Conservation (phyloP, 208 protist species). For the Trypanosoma lewisi region DNA sequence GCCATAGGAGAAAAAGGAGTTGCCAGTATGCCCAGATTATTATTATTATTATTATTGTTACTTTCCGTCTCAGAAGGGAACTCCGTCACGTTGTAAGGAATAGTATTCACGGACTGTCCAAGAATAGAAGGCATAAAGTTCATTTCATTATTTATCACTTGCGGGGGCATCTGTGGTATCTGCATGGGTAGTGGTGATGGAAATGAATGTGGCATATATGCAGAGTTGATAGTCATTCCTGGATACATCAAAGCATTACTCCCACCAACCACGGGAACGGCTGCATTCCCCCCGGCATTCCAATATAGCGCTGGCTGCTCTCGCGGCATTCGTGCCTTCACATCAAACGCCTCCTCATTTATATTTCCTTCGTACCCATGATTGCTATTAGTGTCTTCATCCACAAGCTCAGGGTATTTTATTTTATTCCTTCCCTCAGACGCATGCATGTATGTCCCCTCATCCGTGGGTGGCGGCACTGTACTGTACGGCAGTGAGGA, state of each 20-base stretch:
- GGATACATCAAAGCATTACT: conserved; percentile 19
- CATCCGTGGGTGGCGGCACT: not conserved
- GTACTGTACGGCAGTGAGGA: not conserved
- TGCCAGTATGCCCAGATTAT: conserved; percentile 1
- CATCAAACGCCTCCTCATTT: not conserved
- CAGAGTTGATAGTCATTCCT: conserved; percentile 1
- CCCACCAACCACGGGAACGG: conserved; percentile 2
- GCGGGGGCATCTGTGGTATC: conserved; percentile 1
- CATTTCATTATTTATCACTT: not conserved
- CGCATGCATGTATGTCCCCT: not conserved
- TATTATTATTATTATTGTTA: conserved; percentile 3
- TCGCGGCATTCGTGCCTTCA: conserved; percentile 2
- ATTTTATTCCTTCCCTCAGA: not conserved
- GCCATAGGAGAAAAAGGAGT: not conserved
- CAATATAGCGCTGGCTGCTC: conserved; percentile 16
- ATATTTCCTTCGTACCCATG: not conserved
- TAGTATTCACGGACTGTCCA: conserved; percentile 14
- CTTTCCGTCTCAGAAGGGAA: not conserved
- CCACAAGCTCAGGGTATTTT: conserved; percentile 29
- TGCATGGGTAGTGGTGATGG: not conserved
- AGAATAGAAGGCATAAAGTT: conserved; percentile 26
- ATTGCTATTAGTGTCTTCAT: conserved; percentile 21
- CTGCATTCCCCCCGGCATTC: not conserved
- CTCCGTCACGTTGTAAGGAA: not conserved
- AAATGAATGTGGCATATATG: conserved; percentile 25